Base-by-base conservation (phyloP, 352 stramenopile species). In the Pythium grandisporangium region DNA sequence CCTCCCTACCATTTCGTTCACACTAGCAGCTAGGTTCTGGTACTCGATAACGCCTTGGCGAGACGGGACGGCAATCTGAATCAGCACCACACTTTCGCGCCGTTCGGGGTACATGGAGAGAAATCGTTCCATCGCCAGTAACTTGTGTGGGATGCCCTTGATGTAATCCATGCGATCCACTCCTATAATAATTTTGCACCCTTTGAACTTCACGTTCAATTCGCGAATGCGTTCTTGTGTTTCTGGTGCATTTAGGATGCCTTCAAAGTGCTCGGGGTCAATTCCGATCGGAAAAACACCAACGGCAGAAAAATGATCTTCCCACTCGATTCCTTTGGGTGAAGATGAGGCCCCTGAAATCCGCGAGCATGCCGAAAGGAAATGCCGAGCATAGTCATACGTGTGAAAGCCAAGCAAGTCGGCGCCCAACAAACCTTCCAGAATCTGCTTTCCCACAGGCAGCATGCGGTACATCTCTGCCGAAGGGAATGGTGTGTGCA, bases 31-130 rank as follows among this genome's bases (percentile, higher is more conserved):
- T 38, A 95, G 45, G 38, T 84, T 65, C 43, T 90, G 77, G 45
- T 95, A 95, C 59, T 95, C 84, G 21, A 79, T 47, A 13, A 95
- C 79, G 21, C 83, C 76, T 6, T 64, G 83, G 8, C 84, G 71
- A 5, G 74, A 91, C 13, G 89, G 93, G 27, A 98, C 95, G 13
- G 77, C 94, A 33, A 98, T 95, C 63, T 97, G 90, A 34, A 98
- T 83, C 5, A 98, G 51, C 22, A 96, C 82, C 40, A 97, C 86
- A 54, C 95, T 95, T 13, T 91, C 88, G 16, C 84, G 73, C 52
- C 83, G 93, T 45, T 97, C 73, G 0, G 84, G 81, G 42, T 92
- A 82, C 45, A 70, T 59, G 12, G 70, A 66, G 1, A 95, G 51
- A 50, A 93, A 93, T 3, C 84, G 62, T 46, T 95, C 84, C 59